A percentile compares a stretch with the other conserved stretches of the same genome.
Evolutionary conservation across 2,329 filamentous ascomycete species (phyloP).

Genomic region (Verticillium dahliae): DNA sequence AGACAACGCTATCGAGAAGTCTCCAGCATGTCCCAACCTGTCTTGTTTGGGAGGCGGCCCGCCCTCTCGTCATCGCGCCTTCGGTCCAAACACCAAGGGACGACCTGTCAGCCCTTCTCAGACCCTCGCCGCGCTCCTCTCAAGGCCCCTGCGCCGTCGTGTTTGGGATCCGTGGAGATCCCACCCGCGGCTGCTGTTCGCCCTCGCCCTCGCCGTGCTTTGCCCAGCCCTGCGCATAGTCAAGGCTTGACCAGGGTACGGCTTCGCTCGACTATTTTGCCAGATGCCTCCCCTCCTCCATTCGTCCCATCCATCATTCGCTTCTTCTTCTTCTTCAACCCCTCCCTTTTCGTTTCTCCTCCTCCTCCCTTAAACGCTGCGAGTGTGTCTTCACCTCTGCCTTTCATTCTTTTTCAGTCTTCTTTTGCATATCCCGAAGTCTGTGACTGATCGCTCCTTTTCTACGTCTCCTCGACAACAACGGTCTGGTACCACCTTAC

Average conservation of each 20-base stretch:
- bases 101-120: conserved; percentile 17
- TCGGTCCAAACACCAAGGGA: conserved; percentile 4
- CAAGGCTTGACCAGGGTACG: conserved; percentile 27
- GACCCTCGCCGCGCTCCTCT: conserved; percentile 17
- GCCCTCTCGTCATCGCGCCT: not conserved
- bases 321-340: conserved; percentile 14
- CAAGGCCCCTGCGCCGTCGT: conserved; percentile 24
- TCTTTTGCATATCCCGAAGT: conserved; percentile 23
- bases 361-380: conserved; percentile 32
- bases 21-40: not conserved
- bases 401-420: conserved; percentile 39
- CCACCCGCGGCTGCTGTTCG: conserved; percentile 10
- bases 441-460: conserved; percentile 38
- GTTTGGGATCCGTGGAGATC: conserved; percentile 35
- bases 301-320: conserved; percentile 21
- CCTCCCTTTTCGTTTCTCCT: conserved; percentile 26
- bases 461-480: conserved; percentile 23
- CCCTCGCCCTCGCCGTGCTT: not conserved
- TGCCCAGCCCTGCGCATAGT: conserved; percentile 25
- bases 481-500: conserved; percentile 45
- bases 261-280: conserved; percentile 25
- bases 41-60: not conserved
- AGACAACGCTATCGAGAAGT: not conserved
- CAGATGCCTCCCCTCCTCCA: conserved; percentile 20
- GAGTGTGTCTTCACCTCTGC: conserved; percentile 36